Base-by-base conservation (phyloP, 306 rosid species). In the Mimosa pudica region DNA sequence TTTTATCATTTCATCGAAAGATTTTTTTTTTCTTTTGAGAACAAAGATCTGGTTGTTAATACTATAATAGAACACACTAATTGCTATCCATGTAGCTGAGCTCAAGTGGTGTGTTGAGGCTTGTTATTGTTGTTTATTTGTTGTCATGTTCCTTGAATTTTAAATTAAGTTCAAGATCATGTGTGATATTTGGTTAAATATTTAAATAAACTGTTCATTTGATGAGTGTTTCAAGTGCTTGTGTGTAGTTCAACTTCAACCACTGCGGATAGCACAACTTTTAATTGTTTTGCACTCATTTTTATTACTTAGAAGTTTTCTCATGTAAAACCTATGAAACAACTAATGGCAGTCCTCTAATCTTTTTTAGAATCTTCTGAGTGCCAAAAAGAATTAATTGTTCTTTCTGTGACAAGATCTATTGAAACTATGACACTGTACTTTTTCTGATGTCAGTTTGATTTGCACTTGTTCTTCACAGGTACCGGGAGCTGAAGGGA, bases 401-500 rank as follows among this genome's bases (percentile, higher is more conserved):
- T 63, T 65, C 2, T 64, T 4, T 65, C 13, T 77, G 33, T 9
- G 51, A 42, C 9, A 51, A 41, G 51, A 45, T 71, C 24, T 55
- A 17, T 4, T 33, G 63, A n/a, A 47, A 8, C 17, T n/a, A 8
- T 18, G 36, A 44, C 42, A 33, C 12, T 70, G 8, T 66, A 6
- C 45, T n/a, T 24, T 52, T 32, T n/a, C 57, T 46, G 60, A 77
- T 55, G 51, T 79, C 16, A 8, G 49, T 60, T 67, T 10, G 35
- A 52, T 66, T 51, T 81, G 36, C 58, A 42, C 79, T 5, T 80
- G 82, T 82, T 46, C 81, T 35, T 78, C 71, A 61, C 91, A 96
- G 99, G 94, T 93, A 71, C 99, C 99, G 0, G 98, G 99, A 49
- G 96, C 99, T 9, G 87, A 92, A 82, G 99, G 98, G 70, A 93